A percentile compares a stretch with the other conserved stretches of the same genome.
phyloP scores from a whole-genome alignment of 176 grass and related monocot genomes.

The Aegilops bicornis region DNA sequence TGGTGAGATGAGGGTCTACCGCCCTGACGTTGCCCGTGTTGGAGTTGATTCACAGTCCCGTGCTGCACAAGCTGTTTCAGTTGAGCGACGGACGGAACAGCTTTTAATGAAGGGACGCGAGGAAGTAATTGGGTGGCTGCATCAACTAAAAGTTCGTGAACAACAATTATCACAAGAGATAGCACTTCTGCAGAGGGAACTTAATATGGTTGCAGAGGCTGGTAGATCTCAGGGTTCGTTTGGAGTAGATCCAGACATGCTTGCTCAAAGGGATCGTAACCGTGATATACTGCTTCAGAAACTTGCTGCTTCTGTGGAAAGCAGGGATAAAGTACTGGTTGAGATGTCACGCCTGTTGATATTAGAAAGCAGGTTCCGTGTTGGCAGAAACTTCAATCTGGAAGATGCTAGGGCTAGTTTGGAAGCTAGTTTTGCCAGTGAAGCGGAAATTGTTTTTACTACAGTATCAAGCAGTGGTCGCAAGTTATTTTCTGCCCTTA shows the following conservation, averaged over 20 bases:
- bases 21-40: conserved; percentile 92
- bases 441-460: conserved; percentile 99
- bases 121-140: conserved; percentile 89
- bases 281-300: conserved; percentile 81
- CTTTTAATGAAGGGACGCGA: conserved; percentile 83
- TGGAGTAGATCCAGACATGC: conserved; percentile 91
- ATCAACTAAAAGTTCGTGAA: conserved; percentile 83
- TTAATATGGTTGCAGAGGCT: conserved; percentile 65
- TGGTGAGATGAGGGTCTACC: conserved; percentile 97
- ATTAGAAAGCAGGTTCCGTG: conserved; percentile 80
- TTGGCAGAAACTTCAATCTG: conserved; percentile 84
- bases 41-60: conserved; percentile 94
- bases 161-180: conserved; percentile 76
- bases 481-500: conserved; percentile 93
- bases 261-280: conserved; percentile 73
- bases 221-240: conserved; percentile 90
- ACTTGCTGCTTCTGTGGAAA: conserved; percentile 82
- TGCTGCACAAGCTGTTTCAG: conserved; percentile 94
- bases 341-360: conserved; percentile 90
- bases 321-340: conserved; percentile 87
- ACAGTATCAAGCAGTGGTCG: conserved; percentile 97
- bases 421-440: conserved; percentile 97
- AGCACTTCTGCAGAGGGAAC: conserved; percentile 66
- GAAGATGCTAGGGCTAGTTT: conserved; percentile 92
- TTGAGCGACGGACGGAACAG: conserved; percentile 88